phyloP scores from a whole-genome alignment of 1,284 basidiomycete genomes.

The Papiliotrema flavescens region DNA sequence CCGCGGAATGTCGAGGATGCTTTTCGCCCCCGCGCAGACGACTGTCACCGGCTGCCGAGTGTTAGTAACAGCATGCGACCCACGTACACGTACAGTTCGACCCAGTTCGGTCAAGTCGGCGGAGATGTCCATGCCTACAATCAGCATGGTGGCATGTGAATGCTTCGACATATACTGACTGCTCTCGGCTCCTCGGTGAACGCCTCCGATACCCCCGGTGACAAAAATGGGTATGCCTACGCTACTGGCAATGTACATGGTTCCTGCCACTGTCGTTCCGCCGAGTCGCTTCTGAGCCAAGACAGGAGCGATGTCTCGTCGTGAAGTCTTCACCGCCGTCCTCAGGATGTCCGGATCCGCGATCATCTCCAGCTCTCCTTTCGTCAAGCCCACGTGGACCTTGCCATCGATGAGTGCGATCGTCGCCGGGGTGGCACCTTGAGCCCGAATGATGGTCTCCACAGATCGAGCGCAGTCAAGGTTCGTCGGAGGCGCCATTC shows the following conservation, averaged over 20 bases:
- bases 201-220: constrained; percentile 57
- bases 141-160: too few species aligned
- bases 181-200: constrained; percentile 86
- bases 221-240: constrained; percentile 73
- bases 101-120: constrained; percentile 81
- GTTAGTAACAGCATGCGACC: background rate
- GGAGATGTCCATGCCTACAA: constrained; percentile 97
- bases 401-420: constrained; percentile 80
- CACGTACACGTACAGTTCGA: constrained; percentile 53
- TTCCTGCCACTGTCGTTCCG: constrained; percentile 88
- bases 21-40: constrained; percentile 92
- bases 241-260: constrained; percentile 73
- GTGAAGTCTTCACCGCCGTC: constrained; percentile 68
- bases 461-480: constrained; percentile 68
- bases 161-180: too few species aligned
- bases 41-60: constrained; percentile 61
- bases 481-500: constrained; percentile 77
- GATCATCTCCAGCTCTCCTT: constrained; percentile 65
- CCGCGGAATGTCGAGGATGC: constrained; percentile 85
- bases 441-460: constrained; percentile 71
- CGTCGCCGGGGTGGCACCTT: constrained; percentile 81
- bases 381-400: constrained; percentile 77
- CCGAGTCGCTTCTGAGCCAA: constrained; percentile 69
- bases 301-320: constrained; percentile 78
- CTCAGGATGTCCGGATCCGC: constrained; percentile 57